Base-by-base conservation (phyloP, 1,139 yeast genomes). In the Candida tropicalis region DNA sequence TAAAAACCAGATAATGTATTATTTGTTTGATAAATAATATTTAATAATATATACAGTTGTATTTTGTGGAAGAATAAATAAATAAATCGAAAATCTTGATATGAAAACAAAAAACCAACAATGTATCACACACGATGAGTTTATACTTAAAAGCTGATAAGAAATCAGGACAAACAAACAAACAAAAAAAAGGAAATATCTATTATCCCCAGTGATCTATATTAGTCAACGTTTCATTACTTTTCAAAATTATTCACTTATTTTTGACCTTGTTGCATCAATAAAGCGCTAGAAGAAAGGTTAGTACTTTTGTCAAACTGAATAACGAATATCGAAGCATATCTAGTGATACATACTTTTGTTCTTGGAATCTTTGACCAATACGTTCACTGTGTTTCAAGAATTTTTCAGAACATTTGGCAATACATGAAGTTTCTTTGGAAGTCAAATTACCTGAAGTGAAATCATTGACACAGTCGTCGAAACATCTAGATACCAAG, bases 321-420 rank as follows among this genome's bases (percentile, higher is more conserved):
- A 22, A 22, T n/a, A n/a, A 3, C 12, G 22, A 31, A 12, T 35
- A 25, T 25, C 12, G 39, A 13, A 32, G 22, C 23, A 24, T 10
- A 15, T 23, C 15, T 9, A 4, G n/a, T 36, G 12, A 45, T 50
- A 63, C 67, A 48, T 63, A 68, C 73, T 91, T 93, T 70, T 91
- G 97, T 65, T 93, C 99, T 71, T 93, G 98, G 90, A 93, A 93
- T 72, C 99, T 84, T 69, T 88, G 95, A 40, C 99, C 99, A 46
- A 95, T 97, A 67, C 99, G 85, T 75, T 93, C 99, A 68, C 95
- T 84, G 77, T 93, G 98, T 70, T 93, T 93, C 75, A 95, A 81
- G 80, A 95, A 95, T 77, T 93, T 93, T 70, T 93, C 98, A 35
- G 97, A 86, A 68, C 99, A 93, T 71, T 87, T 87, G 76, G 82